Evolutionary conservation across 2,329 filamentous ascomycete species (phyloP).

Genomic region (Scleromitrula shiraiana): DNA sequence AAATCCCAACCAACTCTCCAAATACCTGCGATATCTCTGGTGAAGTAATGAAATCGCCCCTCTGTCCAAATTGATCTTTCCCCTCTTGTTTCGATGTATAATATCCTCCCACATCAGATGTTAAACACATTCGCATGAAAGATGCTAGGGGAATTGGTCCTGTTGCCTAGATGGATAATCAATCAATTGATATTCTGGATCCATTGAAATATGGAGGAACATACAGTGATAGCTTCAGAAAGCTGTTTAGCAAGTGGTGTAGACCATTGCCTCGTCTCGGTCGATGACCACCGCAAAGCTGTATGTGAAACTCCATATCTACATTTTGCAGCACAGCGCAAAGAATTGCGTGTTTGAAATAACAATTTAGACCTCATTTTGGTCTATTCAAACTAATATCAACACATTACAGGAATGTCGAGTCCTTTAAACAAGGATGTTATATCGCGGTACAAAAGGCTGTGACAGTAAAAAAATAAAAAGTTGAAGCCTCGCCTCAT

Average conservation of each 20-base stretch:
- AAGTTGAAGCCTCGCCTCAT: constrained; percentile 6
- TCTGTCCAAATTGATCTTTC: constrained; percentile 82
- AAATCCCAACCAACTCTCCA: constrained; percentile 87
- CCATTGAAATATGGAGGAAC: constrained; percentile 10
- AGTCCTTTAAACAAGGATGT: constrained; percentile 1
- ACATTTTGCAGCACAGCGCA: constrained; percentile 17
- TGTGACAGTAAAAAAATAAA: constrained; percentile 6
- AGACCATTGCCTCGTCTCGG: constrained; percentile 57
- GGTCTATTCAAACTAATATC: constrained; percentile 10
- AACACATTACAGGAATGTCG: constrained; percentile 10
- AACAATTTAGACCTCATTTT: constrained; percentile 26
- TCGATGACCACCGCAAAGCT: constrained; percentile 25
- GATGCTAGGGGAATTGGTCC: constrained; percentile 86
- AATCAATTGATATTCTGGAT: constrained; percentile 11
- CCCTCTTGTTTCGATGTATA: constrained; percentile 69
- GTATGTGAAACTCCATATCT: constrained; percentile 15
- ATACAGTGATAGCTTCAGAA: constrained; percentile 76
- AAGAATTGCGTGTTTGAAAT: constrained; percentile 18
- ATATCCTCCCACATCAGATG: constrained; percentile 82
- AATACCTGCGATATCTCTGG: constrained; percentile 97
- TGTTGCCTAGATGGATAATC: constrained; percentile 53
- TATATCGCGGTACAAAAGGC: neutral
- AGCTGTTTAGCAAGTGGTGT: constrained; percentile 86
- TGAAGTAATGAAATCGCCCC: constrained; percentile 93
- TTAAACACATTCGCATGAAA: constrained; percentile 98